These are phyloP conservation scores for Fraxinus americana DNA, from an alignment of 257 asterid genomes.

Conservation along the genomic window DNA sequence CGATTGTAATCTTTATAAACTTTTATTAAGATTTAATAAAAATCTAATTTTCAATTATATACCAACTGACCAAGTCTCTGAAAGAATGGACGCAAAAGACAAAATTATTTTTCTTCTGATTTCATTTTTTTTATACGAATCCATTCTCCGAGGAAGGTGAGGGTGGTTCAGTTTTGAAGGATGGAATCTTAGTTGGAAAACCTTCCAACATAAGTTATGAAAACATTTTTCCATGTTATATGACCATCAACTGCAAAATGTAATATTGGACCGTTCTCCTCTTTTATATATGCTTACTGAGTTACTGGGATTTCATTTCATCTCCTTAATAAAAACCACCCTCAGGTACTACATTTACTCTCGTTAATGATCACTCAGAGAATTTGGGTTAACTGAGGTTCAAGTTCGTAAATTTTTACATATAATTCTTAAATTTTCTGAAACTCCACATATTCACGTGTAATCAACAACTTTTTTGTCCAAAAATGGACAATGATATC, in stretches of 20 bases:
- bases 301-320: conserved; percentile 14
- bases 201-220: too few relatives aligned
- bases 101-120: too few relatives aligned
- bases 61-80: too few relatives aligned
- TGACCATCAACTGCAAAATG: neutral
- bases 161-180: too few relatives aligned
- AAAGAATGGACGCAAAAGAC: too few relatives aligned
- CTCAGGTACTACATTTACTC: neutral
- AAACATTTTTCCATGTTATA: too few relatives aligned
- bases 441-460: neutral
- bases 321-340: neutral
- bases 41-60: too few relatives aligned
- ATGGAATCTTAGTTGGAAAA: too few relatives aligned
- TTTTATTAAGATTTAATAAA: too few relatives aligned
- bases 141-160: too few relatives aligned
- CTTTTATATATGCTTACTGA: conserved; percentile 6
- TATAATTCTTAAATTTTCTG: neutral
- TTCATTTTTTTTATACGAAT: too few relatives aligned
- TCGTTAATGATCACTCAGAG: conserved; percentile 7
- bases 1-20: too few relatives aligned
- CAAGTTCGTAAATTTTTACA: neutral
- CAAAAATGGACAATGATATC: conserved; percentile 41
- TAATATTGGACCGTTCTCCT: conserved; percentile 5
- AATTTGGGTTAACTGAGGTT: conserved; percentile 16
- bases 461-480: neutral